Evolutionary conservation across 371 early-diverging fungal genomes (phyloP).

Genomic region (Phascolomyces articulosus): DNA sequence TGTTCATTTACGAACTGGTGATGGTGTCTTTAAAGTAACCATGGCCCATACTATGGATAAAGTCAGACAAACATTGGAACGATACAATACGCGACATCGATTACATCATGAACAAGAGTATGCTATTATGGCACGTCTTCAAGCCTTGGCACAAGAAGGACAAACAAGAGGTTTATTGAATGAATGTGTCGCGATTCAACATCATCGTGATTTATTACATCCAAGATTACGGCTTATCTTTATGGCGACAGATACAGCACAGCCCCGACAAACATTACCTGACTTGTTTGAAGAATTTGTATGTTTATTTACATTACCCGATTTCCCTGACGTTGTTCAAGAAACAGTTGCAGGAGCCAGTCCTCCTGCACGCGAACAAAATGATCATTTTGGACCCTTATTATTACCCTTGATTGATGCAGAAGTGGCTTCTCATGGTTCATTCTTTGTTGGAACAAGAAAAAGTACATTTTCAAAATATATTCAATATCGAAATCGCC

Average conservation of each 20-base stretch:
- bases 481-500: slow-evolving; percentile 31
- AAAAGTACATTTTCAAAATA: slow-evolving; percentile 52
- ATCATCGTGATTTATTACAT: slow-evolving; percentile 14
- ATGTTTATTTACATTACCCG: slow-evolving; percentile 56
- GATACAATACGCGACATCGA: background rate
- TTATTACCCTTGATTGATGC: slow-evolving; percentile 49
- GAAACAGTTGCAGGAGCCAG: slow-evolving; percentile 14
- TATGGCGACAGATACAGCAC: slow-evolving; percentile 60
- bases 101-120: slow-evolving; percentile 9
- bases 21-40: slow-evolving; percentile 40
- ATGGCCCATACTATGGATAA: slow-evolving; percentile 32
- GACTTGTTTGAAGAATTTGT: slow-evolving; percentile 47
- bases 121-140: background rate
- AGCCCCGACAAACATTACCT: slow-evolving; percentile 45
- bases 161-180: background rate
- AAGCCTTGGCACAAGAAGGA: background rate
- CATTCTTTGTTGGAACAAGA: slow-evolving; percentile 45
- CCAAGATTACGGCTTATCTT: slow-evolving; percentile 47
- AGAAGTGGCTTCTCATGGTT: slow-evolving; percentile 44
- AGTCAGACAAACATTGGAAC: slow-evolving; percentile 27
- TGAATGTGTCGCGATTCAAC: slow-evolving; percentile 6
- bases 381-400: slow-evolving; percentile 13
- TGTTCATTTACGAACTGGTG: slow-evolving; percentile 54
- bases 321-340: slow-evolving; percentile 44
- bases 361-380: background rate